Conservation (phyloP, 176 grass and related monocot species). For the Raddia distichophylla region DNA sequence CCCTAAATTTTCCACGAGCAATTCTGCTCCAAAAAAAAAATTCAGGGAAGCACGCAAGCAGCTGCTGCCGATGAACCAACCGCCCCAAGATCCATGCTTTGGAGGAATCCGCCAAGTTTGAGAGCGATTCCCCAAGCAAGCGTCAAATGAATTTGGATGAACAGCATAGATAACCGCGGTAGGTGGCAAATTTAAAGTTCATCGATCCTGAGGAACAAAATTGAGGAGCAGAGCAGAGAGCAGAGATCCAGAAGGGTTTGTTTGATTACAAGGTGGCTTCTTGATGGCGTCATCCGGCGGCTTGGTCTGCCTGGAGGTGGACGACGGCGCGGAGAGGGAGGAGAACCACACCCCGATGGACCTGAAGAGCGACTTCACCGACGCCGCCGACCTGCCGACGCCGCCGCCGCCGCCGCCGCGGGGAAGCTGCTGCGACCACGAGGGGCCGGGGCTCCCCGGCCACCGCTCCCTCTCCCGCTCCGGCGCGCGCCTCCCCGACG, state of each 20-base stretch:
- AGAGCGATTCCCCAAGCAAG: too few relatives aligned
- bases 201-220: too few relatives aligned
- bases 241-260: too few relatives aligned
- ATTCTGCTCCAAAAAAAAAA: not conserved
- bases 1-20: not conserved
- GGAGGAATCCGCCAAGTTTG: too few relatives aligned
- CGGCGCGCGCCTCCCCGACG: not conserved
- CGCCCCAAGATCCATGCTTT: too few relatives aligned
- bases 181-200: too few relatives aligned
- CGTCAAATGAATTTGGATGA: too few relatives aligned
- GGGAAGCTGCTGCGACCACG: constrained; percentile 50
- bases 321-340: constrained; percentile 17
- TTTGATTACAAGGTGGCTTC: constrained; percentile 50
- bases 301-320: not conserved
- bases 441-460: constrained; percentile 26
- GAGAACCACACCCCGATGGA: constrained; percentile 61
- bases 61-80: too few relatives aligned
- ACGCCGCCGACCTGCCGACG: not conserved
- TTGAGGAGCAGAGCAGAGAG: not conserved
- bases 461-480: constrained; percentile 27
- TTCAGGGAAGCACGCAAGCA: too few relatives aligned
- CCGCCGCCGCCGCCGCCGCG: not conserved
- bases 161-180: too few relatives aligned
- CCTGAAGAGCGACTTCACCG: constrained; percentile 41
- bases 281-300: constrained; percentile 16